Evolutionary conservation across 805 yeast species (phyloP), one percentile per base, ranked within the genome.

Genomic region (Kodamaea hsintzibuensis): DNA sequence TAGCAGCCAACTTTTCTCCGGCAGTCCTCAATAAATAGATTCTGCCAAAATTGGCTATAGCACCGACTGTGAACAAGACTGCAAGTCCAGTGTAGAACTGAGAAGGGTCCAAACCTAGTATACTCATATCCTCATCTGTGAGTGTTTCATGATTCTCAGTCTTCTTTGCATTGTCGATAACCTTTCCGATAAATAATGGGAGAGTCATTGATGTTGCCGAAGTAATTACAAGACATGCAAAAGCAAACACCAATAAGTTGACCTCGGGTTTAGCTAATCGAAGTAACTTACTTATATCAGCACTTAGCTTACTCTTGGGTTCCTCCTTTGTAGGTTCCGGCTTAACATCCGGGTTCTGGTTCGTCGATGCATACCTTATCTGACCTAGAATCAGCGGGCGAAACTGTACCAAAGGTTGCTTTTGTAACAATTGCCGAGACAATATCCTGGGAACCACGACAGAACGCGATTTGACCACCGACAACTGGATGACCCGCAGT

Each of bases 1-100:
- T 80, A 7, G 97, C 93, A 56, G 92, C 96, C 38, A 93, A 75
- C 57, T 89, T 80, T 69, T 93, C 98, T 51, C 98, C 97, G 10
- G 89, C 88, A 1, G 85, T 76, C 59, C 92, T 81, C 64, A 93
- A 73, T 12, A 89, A 71, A 40, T 88, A 79, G n/a, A 88, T 82
- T 60, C 98, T 80, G 7, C 92, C 91, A 62, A 85, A 86, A 63
- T 92, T 90, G 7, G 97, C 89, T 13, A 80, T 47, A 0, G 96
- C 88, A 1, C 97, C 97, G 9, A 84, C 62, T 0, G 84, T 63
- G 63, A 93, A 91, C 1, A 91, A 72, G 1, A 77, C 78, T 12
- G 83, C 83, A 46, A 90, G 71, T 0, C 81, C 83, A 0, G 77
- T 62, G 63, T 87, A 87, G 67, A 93, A 93, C 44, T 82, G 80